A percentile compares a stretch with the other conserved stretches of the same genome.
Evolutionary conservation across 768 basidiomycete species (phyloP).

Genomic region (Amanita polypyramis): DNA sequence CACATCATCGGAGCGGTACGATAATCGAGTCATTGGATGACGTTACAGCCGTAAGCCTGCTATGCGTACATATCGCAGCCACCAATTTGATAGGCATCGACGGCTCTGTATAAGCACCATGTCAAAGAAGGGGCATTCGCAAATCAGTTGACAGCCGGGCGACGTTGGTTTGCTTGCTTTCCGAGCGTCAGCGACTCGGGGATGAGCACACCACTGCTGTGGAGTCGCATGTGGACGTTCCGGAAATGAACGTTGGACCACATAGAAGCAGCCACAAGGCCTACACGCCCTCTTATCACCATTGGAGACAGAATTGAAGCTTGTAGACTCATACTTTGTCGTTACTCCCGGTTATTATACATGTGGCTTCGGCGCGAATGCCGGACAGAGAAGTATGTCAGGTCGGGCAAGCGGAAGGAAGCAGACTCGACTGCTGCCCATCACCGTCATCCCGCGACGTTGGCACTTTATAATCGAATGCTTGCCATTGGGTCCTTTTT

Average conservation of each 20-base stretch:
- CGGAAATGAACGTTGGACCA: no score
- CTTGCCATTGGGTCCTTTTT: neutral
- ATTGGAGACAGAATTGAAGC: neutral
- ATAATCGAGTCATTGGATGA: neutral
- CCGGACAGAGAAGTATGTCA: neutral
- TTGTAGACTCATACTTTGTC: no score
- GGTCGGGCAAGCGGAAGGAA: neutral
- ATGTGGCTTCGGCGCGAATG: neutral
- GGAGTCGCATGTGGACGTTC: neutral
- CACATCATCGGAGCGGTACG: neutral
- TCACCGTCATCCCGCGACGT: constrained; percentile 1
- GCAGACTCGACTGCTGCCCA: neutral
- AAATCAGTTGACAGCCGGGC: neutral
- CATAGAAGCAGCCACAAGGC: neutral
- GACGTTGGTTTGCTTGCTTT: neutral
- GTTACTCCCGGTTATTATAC: neutral
- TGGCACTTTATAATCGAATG: neutral
- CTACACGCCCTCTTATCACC: neutral
- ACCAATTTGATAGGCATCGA: neutral
- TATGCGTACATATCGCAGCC: neutral
- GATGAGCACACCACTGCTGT: no score
- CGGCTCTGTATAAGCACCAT: neutral
- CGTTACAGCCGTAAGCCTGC: neutral
- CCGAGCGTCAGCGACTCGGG: neutral
- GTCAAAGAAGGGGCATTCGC: neutral